These are phyloP conservation scores for Durusdinium trenchii DNA, from an alignment of 73 alveolate genomes.

Conservation along the genomic window DNA sequence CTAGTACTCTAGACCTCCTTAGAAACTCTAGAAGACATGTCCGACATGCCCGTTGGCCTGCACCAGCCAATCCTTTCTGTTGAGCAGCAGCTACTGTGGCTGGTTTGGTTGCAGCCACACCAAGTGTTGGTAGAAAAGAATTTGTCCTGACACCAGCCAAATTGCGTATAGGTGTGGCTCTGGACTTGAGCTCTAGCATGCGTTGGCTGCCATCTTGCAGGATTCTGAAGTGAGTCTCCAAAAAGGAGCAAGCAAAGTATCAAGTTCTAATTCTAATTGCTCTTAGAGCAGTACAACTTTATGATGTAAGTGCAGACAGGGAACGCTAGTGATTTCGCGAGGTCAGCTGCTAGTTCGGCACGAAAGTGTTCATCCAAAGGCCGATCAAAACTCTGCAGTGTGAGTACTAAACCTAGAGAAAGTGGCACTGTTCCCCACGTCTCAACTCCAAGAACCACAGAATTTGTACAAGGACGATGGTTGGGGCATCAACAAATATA, in stretches of 20 bases:
- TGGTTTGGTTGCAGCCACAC: slow-evolving; percentile 34
- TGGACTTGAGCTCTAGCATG: too few species aligned
- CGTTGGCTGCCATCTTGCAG: neutral
- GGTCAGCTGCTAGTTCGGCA: slow-evolving; percentile 20
- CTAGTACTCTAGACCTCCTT: too few species aligned
- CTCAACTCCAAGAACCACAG: neutral
- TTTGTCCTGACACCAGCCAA: slow-evolving; percentile 20
- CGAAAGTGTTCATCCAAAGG: slow-evolving; percentile 5
- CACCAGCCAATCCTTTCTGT: slow-evolving; percentile 46
- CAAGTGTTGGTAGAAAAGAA: slow-evolving; percentile 56
- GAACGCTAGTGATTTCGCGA: slow-evolving; percentile 1
- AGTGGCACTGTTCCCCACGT: neutral
- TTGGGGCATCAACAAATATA: neutral
- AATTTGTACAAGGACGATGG: neutral
- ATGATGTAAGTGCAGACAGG: neutral
- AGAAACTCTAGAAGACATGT: too few species aligned
- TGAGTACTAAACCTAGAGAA: slow-evolving; percentile 32
- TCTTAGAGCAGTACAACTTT: too few species aligned
- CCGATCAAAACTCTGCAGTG: slow-evolving; percentile 21
- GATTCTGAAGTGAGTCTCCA: neutral
- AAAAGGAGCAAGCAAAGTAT: neutral
- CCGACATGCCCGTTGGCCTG: too few species aligned
- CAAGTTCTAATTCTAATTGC: neutral
- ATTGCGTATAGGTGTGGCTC: too few species aligned
- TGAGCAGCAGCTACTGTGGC: slow-evolving; percentile 36